Evolutionary conservation across 2,329 filamentous ascomycete species (phyloP), one percentile per base, ranked within the genome.

Genomic region (Colletotrichum truncatum): DNA sequence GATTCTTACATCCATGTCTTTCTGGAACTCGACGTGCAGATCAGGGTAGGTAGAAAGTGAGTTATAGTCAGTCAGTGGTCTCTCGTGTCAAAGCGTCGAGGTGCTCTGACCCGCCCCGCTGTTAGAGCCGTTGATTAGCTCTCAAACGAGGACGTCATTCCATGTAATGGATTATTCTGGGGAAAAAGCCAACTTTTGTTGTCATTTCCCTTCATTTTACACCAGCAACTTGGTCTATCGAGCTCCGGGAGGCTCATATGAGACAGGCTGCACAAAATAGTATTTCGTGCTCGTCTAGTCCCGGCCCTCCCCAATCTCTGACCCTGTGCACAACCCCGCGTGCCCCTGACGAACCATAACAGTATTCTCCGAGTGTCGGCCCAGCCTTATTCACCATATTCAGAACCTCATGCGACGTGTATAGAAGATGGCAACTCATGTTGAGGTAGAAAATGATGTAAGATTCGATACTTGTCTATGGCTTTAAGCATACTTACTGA

Each of bases 71-170:
- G 46, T 28, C 26, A 49, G 30, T 49, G 28, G 46, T 28, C 25
- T 49, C 46, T 18, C 18, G n/a, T 28, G 32, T 49, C 32, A 53
- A 38, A 53, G 32, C 21, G 51, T 28, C 34, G 34, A 34, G 34
- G 14, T 54, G 51, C 34, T 8, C 34, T 23, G 34, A 25, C n/a
- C 51, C 34, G 34, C 32, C 32, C 32, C 51, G 23, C 51, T 54
- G 21, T 12, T 25, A n/a, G 21, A 54, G 51, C 51, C 51, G 34
- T 18, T 54, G 51, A 54, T 54, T 54, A 39, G 51, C 34, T 54
- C 51, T 34, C 34, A 34, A 28, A 32, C 51, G 34, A 32, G 51
- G 51, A 54, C 51, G 4, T 49, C 51, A 41, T 18, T 7, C 14
- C 23, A n/a, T 10, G 14, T 12, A n/a, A 14, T 28, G 51, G n/a